phyloP scores from a whole-genome alignment of 805 yeast species.

The Cyberlindnera saturnus region DNA sequence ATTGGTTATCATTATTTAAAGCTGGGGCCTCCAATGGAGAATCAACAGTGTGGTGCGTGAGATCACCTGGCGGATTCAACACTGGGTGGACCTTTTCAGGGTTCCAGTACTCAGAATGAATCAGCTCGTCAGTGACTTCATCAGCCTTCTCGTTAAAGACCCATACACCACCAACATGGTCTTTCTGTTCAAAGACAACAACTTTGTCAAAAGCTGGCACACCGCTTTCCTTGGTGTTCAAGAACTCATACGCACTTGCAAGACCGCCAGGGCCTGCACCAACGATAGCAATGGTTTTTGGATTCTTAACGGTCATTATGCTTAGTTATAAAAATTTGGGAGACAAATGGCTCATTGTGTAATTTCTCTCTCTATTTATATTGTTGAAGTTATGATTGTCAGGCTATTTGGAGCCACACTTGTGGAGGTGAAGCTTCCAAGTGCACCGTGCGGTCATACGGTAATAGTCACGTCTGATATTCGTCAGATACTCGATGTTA shows the following conservation, averaged over 20 bases:
- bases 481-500: too few species aligned
- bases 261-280: slow-evolving; percentile 47
- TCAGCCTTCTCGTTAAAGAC: slow-evolving; percentile 21
- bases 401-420: too few species aligned
- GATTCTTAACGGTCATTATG: background rate
- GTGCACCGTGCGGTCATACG: too few species aligned
- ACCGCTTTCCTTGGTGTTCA: slow-evolving; percentile 25
- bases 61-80: slow-evolving; percentile 1
- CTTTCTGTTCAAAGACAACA: slow-evolving; percentile 34
- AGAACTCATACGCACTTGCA: slow-evolving; percentile 30
- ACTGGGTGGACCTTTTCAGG: slow-evolving; percentile 5
- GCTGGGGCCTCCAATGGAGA: slow-evolving; percentile 1
- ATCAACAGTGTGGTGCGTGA: background rate
- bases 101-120: slow-evolving; percentile 5
- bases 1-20: slow-evolving; percentile 3
- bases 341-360: too few species aligned
- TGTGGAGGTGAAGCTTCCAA: too few species aligned
- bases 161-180: slow-evolving; percentile 38
- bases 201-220: slow-evolving; percentile 22
- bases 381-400: too few species aligned
- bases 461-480: too few species aligned
- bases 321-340: background rate
- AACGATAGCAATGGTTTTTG: slow-evolving; percentile 29
- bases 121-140: background rate
- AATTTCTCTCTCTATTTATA: too few species aligned